phyloP scores from a whole-genome alignment of 2,329 filamentous ascomycete species.

The Periconia sp. region DNA sequence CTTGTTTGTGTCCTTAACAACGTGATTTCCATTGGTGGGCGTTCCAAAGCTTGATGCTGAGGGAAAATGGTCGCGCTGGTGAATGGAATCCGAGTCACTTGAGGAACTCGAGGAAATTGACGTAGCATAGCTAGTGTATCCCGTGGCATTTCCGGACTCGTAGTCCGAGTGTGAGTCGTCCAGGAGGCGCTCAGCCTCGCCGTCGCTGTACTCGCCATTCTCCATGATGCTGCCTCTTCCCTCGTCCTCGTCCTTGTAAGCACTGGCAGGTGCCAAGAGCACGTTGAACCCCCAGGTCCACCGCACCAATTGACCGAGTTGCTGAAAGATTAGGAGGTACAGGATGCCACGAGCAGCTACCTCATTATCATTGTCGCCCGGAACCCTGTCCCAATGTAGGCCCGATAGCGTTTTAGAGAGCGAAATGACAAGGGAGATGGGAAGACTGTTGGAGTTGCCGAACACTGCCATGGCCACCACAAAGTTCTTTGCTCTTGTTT shows the following conservation, averaged over 20 bases:
- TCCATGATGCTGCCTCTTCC: slow-evolving; percentile 49
- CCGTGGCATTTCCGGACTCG: slow-evolving; percentile 53
- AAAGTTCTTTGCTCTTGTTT: slow-evolving; percentile 87
- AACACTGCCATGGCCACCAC: slow-evolving; percentile 97
- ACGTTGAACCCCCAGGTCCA: slow-evolving; percentile 99
- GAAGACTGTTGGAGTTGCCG: slow-evolving; percentile 96
- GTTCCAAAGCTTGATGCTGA: slow-evolving; percentile 45
- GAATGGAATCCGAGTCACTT: slow-evolving; percentile 37
- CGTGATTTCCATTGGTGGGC: slow-evolving; percentile 57
- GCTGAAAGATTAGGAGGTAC: slow-evolving; percentile 96
- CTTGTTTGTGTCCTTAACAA: slow-evolving; percentile 42
- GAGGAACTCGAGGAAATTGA: slow-evolving; percentile 33
- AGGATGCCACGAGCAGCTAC: slow-evolving; percentile 92
- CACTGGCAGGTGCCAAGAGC: slow-evolving; percentile 82
- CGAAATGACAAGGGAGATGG: slow-evolving; percentile 93
- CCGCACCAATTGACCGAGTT: slow-evolving; percentile 89
- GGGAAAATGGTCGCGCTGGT: slow-evolving; percentile 37
- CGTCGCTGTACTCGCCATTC: slow-evolving; percentile 61
- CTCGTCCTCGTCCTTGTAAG: slow-evolving; percentile 68
- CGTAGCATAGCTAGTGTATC: slow-evolving; percentile 41
- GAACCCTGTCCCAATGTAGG: slow-evolving; percentile 90
- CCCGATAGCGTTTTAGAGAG: slow-evolving; percentile 90
- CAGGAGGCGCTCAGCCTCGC: slow-evolving; percentile 50
- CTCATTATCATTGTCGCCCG: slow-evolving; percentile 92
- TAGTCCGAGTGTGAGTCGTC: slow-evolving; percentile 53